A percentile compares a stretch with the other conserved stretches of the same genome.
These are phyloP conservation scores for Botrytis fabae DNA, from an alignment of 2,329 filamentous ascomycete genomes.

Conservation along the genomic window DNA sequence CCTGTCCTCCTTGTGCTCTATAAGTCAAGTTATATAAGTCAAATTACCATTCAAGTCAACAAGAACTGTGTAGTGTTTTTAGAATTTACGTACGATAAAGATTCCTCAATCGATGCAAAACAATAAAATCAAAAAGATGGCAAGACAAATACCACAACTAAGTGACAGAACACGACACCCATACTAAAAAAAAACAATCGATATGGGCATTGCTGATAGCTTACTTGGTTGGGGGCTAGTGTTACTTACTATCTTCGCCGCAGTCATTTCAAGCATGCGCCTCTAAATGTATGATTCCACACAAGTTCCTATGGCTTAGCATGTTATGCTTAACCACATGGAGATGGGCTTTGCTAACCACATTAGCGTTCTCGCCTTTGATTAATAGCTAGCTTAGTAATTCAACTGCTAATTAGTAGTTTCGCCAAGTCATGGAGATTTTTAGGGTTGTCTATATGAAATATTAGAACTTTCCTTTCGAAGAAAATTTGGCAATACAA, in stretches of 20 bases:
- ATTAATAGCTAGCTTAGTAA: neutral
- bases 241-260: neutral
- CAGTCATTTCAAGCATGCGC: neutral
- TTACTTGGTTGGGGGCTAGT: neutral
- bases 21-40: neutral
- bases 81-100: neutral
- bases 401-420: accelerated
- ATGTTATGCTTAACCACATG: neutral
- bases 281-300: neutral
- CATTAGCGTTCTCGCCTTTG: neutral
- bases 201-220: neutral
- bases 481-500: neutral
- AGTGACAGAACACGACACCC: neutral
- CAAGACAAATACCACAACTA: neutral
- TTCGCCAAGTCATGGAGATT: neutral
- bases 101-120: neutral
- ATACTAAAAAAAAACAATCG: too few relatives aligned
- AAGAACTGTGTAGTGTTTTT: neutral
- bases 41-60: neutral
- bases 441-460: neutral
- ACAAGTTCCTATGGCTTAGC: neutral
- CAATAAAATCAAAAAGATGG: neutral
- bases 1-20: neutral
- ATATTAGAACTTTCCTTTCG: too few relatives aligned
- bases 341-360: neutral